Percentiles rank a stretch among this genome's conserved stretches.
Evolutionary conservation across 1,284 basidiomycete species (phyloP).

Genomic region (Taiwanofungus camphoratus): DNA sequence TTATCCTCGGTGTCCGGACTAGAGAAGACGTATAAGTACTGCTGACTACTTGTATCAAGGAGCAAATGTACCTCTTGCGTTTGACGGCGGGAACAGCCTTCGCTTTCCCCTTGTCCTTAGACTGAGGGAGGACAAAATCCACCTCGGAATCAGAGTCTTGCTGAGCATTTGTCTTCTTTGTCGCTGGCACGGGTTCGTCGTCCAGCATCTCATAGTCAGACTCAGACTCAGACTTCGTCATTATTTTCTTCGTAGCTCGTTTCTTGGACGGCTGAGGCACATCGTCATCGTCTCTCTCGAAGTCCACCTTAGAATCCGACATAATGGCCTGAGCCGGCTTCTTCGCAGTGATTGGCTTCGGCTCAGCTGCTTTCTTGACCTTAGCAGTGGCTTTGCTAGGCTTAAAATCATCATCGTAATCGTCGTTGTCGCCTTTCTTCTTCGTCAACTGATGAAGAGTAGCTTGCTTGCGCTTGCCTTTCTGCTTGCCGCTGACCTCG

Average conservation of each 20-base stretch:
- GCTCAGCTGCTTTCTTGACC: slow-evolving; percentile 27
- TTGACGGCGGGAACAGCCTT: slow-evolving; percentile 31
- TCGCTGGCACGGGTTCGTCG: neutral
- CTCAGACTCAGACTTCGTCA: slow-evolving; percentile 29
- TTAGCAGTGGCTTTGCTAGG: slow-evolving; percentile 58
- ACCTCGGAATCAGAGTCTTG: slow-evolving; percentile 30
- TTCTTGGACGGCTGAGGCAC: slow-evolving; percentile 24
- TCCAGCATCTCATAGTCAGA: slow-evolving; percentile 34
- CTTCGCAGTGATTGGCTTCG: slow-evolving; percentile 16
- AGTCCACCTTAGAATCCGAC: slow-evolving; percentile 27
- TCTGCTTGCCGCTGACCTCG: slow-evolving; percentile 51
- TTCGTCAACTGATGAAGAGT: slow-evolving; percentile 55
- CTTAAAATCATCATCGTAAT: slow-evolving; percentile 71
- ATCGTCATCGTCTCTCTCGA: slow-evolving; percentile 23
- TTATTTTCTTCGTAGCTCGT: slow-evolving; percentile 27
- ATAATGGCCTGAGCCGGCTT: slow-evolving; percentile 24
- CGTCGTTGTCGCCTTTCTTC: slow-evolving; percentile 39
- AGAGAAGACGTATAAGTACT: slow-evolving; percentile 8
- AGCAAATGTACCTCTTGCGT: slow-evolving; percentile 46
- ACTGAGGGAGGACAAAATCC: slow-evolving; percentile 26
- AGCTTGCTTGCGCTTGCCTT: slow-evolving; percentile 72
- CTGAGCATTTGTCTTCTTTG: slow-evolving; percentile 12
- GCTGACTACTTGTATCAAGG: slow-evolving; percentile 1
- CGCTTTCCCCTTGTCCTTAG: slow-evolving; percentile 36
- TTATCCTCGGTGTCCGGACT: slow-evolving; percentile 32